Evolutionary conservation across 2,329 filamentous ascomycete genomes (phyloP).

Genomic region (Phialemoniopsis sp.): DNA sequence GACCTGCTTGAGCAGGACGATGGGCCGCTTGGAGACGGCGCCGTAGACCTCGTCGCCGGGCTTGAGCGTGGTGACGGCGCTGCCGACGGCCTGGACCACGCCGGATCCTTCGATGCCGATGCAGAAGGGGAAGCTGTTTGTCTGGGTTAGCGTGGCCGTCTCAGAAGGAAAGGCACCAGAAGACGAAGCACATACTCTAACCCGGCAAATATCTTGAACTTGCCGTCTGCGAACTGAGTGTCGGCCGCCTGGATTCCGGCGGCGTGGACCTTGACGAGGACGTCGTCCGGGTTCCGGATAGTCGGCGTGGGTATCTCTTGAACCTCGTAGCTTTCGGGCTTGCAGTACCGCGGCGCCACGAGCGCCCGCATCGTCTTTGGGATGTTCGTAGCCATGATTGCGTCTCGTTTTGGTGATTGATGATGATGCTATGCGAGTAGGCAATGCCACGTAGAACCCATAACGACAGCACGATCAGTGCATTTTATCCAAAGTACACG

Average conservation of each 20-base stretch:
- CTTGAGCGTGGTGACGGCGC: conserved; percentile 18
- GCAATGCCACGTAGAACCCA: no score
- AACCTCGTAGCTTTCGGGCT: conserved; percentile 32
- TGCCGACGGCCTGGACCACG: conserved; percentile 20
- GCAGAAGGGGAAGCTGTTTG: conserved; percentile 15
- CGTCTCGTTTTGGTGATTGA: no score
- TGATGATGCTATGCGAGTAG: no score
- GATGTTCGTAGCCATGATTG: conserved; percentile 21
- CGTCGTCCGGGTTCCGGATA: conserved; percentile 35
- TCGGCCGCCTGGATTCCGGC: conserved; percentile 29
- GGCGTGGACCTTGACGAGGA: conserved; percentile 36
- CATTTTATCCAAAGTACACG: no score
- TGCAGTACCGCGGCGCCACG: conserved; percentile 31
- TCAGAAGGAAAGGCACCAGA: neutral
- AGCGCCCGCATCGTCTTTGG: conserved; percentile 35
- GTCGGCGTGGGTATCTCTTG: conserved; percentile 35
- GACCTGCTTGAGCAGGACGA: conserved; percentile 14
- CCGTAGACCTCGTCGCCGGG: conserved; percentile 34
- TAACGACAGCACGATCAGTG: no score
- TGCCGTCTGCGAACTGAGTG: conserved; percentile 21
- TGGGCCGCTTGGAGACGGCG: conserved; percentile 28
- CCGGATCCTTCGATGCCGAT: conserved; percentile 21
- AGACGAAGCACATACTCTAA: conserved; percentile 24
- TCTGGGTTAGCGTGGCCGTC: conserved; percentile 11
- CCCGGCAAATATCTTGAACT: conserved; percentile 15